phyloP scores from a whole-genome alignment of 148 eudicot species.

The Gaultheria prostrata region DNA sequence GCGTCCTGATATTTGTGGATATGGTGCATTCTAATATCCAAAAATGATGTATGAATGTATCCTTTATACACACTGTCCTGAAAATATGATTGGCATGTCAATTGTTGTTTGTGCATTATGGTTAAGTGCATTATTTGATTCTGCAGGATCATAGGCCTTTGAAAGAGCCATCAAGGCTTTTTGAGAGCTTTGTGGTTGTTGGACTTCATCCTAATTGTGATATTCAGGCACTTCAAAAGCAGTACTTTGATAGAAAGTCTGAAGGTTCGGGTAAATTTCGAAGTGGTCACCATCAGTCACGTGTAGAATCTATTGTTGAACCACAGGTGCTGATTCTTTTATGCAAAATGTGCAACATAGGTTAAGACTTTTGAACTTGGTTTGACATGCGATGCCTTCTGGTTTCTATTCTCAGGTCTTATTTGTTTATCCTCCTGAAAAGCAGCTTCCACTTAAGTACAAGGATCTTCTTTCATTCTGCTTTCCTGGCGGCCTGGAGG shows the following conservation, averaged over 20 bases:
- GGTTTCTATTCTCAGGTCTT: slow-evolving; percentile 61
- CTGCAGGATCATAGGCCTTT: slow-evolving; percentile 74
- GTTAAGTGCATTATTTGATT: slow-evolving; percentile 10
- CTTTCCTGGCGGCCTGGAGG: slow-evolving; percentile 98
- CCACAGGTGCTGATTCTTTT: slow-evolving; percentile 65
- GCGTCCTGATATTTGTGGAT: neutral
- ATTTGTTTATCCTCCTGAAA: slow-evolving; percentile 93
- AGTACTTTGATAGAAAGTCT: slow-evolving; percentile 56
- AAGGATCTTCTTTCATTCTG: slow-evolving; percentile 96
- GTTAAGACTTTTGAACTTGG: neutral
- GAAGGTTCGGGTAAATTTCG: slow-evolving; percentile 83
- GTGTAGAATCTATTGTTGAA: slow-evolving; percentile 80
- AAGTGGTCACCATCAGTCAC: slow-evolving; percentile 63
- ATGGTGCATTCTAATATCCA: neutral
- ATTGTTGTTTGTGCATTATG: neutral
- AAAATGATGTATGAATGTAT: neutral
- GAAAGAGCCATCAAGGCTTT: slow-evolving; percentile 78
- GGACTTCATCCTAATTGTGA: slow-evolving; percentile 94
- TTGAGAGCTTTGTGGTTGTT: slow-evolving; percentile 95
- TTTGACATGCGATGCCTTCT: slow-evolving; percentile 14
- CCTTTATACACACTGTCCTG: neutral
- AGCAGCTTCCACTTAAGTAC: slow-evolving; percentile 72
- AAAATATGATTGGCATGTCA: neutral
- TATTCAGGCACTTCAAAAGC: slow-evolving; percentile 62
- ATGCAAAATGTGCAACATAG: slow-evolving; percentile 1